These are phyloP conservation scores for Pterocarpus macrocarpus DNA, from an alignment of 306 rosid species.

Conservation along the genomic window DNA sequence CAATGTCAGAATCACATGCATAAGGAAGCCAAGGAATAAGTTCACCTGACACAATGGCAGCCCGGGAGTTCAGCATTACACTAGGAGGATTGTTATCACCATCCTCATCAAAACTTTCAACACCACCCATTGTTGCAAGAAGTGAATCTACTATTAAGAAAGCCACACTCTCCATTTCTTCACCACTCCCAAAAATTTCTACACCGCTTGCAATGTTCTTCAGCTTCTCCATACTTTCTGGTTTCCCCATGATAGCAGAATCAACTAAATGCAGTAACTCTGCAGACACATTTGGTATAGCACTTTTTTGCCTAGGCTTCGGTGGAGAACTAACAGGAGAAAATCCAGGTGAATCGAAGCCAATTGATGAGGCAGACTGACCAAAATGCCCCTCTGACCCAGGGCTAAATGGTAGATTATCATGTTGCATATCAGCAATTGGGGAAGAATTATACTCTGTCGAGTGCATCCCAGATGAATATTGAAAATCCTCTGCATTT, in stretches of 20 bases:
- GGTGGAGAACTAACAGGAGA: constrained; percentile 72
- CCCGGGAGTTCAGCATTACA: constrained; percentile 97
- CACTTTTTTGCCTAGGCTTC: constrained; percentile 68
- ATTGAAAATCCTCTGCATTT: constrained; percentile 59
- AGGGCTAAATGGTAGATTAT: constrained; percentile 55
- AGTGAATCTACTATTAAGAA: constrained; percentile 91
- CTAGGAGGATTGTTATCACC: constrained; percentile 95
- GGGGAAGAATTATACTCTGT: constrained; percentile 60
- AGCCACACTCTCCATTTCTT: constrained; percentile 76
- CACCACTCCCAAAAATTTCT: constrained; percentile 77
- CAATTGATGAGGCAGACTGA: constrained; percentile 57
- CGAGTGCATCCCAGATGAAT: constrained; percentile 50
- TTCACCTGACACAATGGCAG: constrained; percentile 93
- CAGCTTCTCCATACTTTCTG: constrained; percentile 85
- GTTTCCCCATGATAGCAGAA: constrained; percentile 99
- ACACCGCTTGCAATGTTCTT: constrained; percentile 89
- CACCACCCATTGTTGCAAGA: constrained; percentile 99
- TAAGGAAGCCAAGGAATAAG: constrained; percentile 98
- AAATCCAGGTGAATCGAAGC: constrained; percentile 69
- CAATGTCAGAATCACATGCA: constrained; percentile 69
- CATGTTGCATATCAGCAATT: constrained; percentile 58
- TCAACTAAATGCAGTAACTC: constrained; percentile 95
- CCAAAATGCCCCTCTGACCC: constrained; percentile 58
- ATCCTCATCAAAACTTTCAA: constrained; percentile 95
- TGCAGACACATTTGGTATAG: constrained; percentile 77